These are phyloP conservation scores for Trichoderma cornu-damae DNA, from an alignment of 2,329 filamentous ascomycete species.

Conservation along the genomic window DNA sequence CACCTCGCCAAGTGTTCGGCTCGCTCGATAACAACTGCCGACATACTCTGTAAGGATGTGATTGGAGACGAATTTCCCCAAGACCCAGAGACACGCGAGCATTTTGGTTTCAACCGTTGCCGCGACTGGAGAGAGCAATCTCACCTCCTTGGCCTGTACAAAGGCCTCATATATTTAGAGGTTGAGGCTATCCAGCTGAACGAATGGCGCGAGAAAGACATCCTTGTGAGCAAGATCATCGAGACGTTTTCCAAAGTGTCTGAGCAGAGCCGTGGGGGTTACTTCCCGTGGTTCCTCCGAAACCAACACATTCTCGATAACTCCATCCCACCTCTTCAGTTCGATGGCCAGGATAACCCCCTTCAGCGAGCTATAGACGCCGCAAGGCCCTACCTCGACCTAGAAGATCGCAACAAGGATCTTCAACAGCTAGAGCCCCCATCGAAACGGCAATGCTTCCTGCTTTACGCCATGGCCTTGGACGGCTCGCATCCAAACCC, in stretches of 20 bases:
- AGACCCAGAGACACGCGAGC: background rate
- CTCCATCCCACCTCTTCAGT: background rate
- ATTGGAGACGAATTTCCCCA: background rate
- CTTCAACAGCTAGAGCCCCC: background rate
- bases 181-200: background rate
- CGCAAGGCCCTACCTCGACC: background rate
- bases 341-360: background rate
- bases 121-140: background rate
- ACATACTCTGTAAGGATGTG: background rate
- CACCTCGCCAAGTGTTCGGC: background rate
- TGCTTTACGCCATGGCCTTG: background rate
- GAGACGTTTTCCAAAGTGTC: background rate
- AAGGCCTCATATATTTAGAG: background rate
- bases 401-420: background rate
- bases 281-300: slow-evolving; percentile 4
- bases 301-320: slow-evolving; percentile 3
- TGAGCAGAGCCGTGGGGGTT: background rate
- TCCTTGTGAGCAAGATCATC: background rate
- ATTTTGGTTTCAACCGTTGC: background rate
- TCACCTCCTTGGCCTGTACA: background rate
- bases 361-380: background rate
- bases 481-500: background rate
- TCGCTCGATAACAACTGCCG: background rate
- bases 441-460: slow-evolving; percentile 5
- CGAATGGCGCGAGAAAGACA: background rate